Percentiles rank a stretch among this genome's conserved stretches.
Evolutionary conservation across 202 grass and related monocot genomes (phyloP).

Genomic region (Carex arenaria): DNA sequence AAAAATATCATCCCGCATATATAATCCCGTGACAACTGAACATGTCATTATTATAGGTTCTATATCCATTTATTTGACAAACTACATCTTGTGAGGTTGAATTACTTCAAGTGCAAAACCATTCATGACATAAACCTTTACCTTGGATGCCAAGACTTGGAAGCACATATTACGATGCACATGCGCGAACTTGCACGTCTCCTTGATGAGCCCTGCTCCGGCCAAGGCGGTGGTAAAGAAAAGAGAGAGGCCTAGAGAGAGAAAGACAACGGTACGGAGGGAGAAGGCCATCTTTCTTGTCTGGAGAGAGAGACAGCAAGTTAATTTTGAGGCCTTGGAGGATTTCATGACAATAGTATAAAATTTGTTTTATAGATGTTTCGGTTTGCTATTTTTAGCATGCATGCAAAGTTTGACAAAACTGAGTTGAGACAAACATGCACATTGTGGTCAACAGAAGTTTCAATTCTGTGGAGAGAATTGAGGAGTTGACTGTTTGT

Average conservation of each 20-base stretch:
- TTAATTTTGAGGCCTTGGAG: neutral
- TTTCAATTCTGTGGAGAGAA: neutral
- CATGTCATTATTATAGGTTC: too few species aligned
- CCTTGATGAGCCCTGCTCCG: constrained; percentile 21
- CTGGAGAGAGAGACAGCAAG: constrained; percentile 11
- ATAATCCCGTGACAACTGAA: too few species aligned
- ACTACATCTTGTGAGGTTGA: neutral
- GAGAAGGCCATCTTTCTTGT: constrained; percentile 39
- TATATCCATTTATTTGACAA: neutral
- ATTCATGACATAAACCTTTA: neutral
- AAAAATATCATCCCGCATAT: too few species aligned
- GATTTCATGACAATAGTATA: neutral
- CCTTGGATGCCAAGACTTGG: constrained; percentile 36
- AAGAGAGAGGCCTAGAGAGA: constrained; percentile 30
- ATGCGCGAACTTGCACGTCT: constrained; percentile 47
- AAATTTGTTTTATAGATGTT: constrained; percentile 1
- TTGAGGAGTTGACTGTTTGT: neutral
- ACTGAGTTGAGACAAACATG: neutral
- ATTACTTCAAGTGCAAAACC: neutral
- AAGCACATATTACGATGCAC: constrained; percentile 49
- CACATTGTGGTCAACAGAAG: neutral
- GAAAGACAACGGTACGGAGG: neutral
- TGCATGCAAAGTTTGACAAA: constrained; percentile 2
- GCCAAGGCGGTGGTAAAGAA: constrained; percentile 17
- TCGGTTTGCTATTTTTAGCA: constrained; percentile 18